Base-by-base conservation (phyloP, 306 rosid genomes). In the Clitoria ternatea region DNA sequence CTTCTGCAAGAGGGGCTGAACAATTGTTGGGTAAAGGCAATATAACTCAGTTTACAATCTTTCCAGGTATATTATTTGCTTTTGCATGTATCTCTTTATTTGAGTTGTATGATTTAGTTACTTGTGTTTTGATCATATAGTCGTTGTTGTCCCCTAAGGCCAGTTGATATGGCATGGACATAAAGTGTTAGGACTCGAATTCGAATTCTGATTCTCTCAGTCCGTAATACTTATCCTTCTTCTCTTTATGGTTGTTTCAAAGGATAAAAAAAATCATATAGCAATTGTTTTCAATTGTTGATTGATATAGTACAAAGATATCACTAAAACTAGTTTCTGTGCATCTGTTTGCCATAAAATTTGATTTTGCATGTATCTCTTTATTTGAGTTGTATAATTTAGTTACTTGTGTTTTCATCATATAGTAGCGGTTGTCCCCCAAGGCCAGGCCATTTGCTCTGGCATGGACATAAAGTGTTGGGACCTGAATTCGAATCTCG, bases 1-100 rank as follows among this genome's bases (percentile, higher is more conserved):
- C 70, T 20, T 71, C 82, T 0, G 85, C 70, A 47, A 77, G 86
- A 73, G 85, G 85, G 57, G 47, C 73, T 64, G 91, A 85, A 67
- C 92, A 78, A 36, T 80, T 83, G 65, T 54, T 65, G 1, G 87
- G 80, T 6, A 90, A 81, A 87, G 83, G 87, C 52, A 84, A 81
- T 47, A 68, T 72, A 26, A 82, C 83, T 62, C 92, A 85, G 69
- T 90, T 93, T 74, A 69, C 93, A 22, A 81, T 93, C 69, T 88
- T 87, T 80, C 83, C 92, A 65, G 98, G 98, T 93, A 85, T 54
- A 13, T 59, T 4, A 32, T 23, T 45, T 69, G 26, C n/a, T 49
- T 27, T 53, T 75, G 15, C 35, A 68, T 50, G 13, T 49, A 29
- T 24, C 33, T 13, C 3, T 23, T n/a, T 52, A 37, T 74, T 69